phyloP scores from a whole-genome alignment of 257 asterid species.

The Ajuga chamaepitys region DNA sequence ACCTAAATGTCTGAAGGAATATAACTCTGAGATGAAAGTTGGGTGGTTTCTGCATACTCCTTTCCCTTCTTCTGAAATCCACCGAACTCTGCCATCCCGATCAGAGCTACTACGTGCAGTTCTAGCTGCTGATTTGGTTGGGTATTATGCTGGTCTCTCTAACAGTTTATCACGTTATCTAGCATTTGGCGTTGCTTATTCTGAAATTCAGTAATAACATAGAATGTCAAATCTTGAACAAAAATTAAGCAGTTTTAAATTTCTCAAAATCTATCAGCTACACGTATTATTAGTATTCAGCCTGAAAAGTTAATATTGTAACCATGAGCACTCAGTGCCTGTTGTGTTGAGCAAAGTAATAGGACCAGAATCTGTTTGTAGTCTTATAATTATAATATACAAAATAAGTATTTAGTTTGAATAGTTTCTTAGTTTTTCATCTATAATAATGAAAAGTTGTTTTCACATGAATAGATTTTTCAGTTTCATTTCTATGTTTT shows the following conservation, averaged over 20 bases:
- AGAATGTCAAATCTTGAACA: background rate
- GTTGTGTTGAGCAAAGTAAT: too few species aligned
- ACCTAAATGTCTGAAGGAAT: constrained; percentile 70
- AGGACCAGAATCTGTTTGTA: too few species aligned
- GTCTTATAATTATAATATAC: too few species aligned
- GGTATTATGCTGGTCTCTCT: constrained; percentile 35
- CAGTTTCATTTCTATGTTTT: too few species aligned
- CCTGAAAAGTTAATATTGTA: too few species aligned
- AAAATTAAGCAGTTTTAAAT: background rate
- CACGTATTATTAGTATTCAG: background rate
- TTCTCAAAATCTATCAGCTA: background rate
- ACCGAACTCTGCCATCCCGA: constrained; percentile 88
- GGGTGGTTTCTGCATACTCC: constrained; percentile 99
- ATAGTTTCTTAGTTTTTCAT: too few species aligned
- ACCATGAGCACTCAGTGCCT: too few species aligned
- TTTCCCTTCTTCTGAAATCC: constrained; percentile 94
- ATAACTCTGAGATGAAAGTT: constrained; percentile 74
- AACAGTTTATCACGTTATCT: background rate
- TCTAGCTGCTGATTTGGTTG: constrained; percentile 87
- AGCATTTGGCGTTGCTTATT: background rate
- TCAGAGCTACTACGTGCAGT: constrained; percentile 77
- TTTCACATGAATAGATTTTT: too few species aligned
- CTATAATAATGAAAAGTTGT: too few species aligned
- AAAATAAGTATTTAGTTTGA: too few species aligned
- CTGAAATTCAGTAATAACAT: background rate